Base-by-base conservation (phyloP, 192 early-diverging fungal species). In the Backusella circina region DNA sequence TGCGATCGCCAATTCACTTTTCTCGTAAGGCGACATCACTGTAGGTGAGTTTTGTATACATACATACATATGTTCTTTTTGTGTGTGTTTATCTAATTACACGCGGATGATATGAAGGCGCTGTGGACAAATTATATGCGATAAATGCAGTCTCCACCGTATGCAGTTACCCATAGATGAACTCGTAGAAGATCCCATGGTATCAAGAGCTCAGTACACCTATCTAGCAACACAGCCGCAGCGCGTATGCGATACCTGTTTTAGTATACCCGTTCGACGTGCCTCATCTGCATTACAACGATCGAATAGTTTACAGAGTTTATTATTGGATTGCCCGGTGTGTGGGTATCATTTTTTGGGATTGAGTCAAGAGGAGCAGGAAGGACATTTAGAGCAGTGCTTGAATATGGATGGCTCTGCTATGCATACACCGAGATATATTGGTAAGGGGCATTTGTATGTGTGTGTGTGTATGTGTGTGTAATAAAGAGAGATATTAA, bases 1-100 rank as follows among this genome's bases (percentile, higher is more conserved):
- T 97, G 95, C 75, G 75, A 76, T 15, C 77, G 85, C 28, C 85
- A 88, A 26, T 98, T 98, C 76, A 90, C 87, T 0, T 77, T 98
- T n/a, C 93, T 90, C 54, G 72, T 94, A 36, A 83, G 96, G 50
- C 88, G 95, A 65, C 96, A 97, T 78, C 96, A 98, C 80, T 98
- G 96, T 80, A 26, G 75, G 75, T 71, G 31, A 71, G 15, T 38
- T 9, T 35, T 1, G 2, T 30, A 15, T 3, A 4, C 10, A n/a
- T n/a, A n/a, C n/a, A n/a, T n/a, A n/a, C n/a, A n/a, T n/a, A n/a
- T n/a, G n/a, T n/a, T n/a, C n/a, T n/a, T n/a, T n/a, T n/a, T n/a
- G n/a, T n/a, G n/a, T n/a, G n/a, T n/a, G n/a, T n/a, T n/a, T n/a
- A n/a, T n/a, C n/a, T n/a, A n/a, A n/a, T n/a, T n/a, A n/a, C n/a